Conservation (phyloP, 305 asterid genomes). For the Lippia alba region DNA sequence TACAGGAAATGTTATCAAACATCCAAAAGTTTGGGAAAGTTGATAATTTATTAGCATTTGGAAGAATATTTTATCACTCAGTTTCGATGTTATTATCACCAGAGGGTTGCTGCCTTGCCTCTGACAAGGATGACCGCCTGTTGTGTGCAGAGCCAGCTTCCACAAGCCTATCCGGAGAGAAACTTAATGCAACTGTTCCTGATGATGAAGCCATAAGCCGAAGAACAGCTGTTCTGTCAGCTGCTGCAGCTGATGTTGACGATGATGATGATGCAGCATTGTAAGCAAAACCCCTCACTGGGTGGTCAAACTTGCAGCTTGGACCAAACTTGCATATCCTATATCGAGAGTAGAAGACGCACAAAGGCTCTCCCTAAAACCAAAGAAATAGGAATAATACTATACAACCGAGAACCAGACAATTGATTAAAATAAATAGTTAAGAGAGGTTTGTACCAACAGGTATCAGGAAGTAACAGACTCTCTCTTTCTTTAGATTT, state of each 20-base stretch:
- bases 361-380: conserved; percentile 89
- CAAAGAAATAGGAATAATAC: conserved; percentile 40
- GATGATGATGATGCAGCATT: conserved; percentile 58
- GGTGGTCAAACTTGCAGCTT: conserved; percentile 99
- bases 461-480: conserved; percentile 12
- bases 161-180: conserved; percentile 67
- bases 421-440: conserved; percentile 23
- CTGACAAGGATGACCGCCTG: conserved; percentile 70
- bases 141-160: conserved; percentile 70
- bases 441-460: conserved; percentile 15
- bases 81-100: conserved; percentile 83
- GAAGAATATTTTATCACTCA: conserved; percentile 63
- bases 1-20: conserved; percentile 75
- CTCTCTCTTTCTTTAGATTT: neutral
- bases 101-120: conserved; percentile 72
- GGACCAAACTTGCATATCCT: conserved; percentile 99
- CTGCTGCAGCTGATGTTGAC: conserved; percentile 18
- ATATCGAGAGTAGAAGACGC: conserved; percentile 93
- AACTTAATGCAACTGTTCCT: conserved; percentile 66
- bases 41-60: conserved; percentile 47
- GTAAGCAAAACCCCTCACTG: conserved; percentile 83
- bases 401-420: conserved; percentile 31
- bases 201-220: conserved; percentile 74
- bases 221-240: conserved; percentile 62
- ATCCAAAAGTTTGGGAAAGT: conserved; percentile 53